Evolutionary conservation across 805 yeast species (phyloP).

Genomic region (Saccharomycodes ludwigii): DNA sequence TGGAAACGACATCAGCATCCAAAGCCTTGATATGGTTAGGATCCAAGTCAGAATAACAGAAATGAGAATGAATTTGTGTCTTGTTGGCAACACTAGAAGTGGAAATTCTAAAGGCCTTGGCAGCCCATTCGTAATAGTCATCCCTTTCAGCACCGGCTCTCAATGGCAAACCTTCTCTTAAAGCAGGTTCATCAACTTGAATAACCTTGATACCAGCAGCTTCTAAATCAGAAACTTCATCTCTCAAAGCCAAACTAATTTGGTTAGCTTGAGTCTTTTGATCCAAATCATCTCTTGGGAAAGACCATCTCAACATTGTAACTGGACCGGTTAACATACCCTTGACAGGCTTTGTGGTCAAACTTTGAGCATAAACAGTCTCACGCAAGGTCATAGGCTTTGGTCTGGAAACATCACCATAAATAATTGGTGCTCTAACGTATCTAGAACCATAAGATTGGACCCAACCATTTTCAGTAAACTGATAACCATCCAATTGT

Average conservation of each 20-base stretch:
- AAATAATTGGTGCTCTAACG: constrained; percentile 98
- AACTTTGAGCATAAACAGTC: constrained; percentile 96
- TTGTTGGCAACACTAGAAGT: constrained; percentile 92
- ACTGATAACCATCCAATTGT: constrained; percentile 94
- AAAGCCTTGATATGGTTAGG: constrained; percentile 99
- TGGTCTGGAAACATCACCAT: constrained; percentile 99
- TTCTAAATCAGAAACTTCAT: constrained; percentile 96
- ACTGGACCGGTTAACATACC: constrained; percentile 99
- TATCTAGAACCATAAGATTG: constrained; percentile 99
- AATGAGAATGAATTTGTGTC: constrained; percentile 98
- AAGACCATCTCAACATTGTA: constrained; percentile 99
- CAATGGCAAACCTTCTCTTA: constrained; percentile 99
- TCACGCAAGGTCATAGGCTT: constrained; percentile 97
- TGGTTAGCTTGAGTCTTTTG: constrained; percentile 91
- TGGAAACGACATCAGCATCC: constrained; percentile 98
- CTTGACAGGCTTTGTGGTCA: constrained; percentile 92
- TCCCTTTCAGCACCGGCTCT: constrained; percentile 96
- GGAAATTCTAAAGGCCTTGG: constrained; percentile 98
- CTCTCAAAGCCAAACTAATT: constrained; percentile 95
- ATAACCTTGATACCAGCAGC: constrained; percentile 95
- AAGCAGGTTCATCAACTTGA: constrained; percentile 99
- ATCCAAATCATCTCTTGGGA: constrained; percentile 98
- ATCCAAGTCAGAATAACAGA: constrained; percentile 99
- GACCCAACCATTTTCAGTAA: constrained; percentile 99
- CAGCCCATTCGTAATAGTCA: constrained; percentile 97